Evolutionary conservation across 2,329 filamentous ascomycete species (phyloP).

Genomic region (Rhynchosporium graminicola): DNA sequence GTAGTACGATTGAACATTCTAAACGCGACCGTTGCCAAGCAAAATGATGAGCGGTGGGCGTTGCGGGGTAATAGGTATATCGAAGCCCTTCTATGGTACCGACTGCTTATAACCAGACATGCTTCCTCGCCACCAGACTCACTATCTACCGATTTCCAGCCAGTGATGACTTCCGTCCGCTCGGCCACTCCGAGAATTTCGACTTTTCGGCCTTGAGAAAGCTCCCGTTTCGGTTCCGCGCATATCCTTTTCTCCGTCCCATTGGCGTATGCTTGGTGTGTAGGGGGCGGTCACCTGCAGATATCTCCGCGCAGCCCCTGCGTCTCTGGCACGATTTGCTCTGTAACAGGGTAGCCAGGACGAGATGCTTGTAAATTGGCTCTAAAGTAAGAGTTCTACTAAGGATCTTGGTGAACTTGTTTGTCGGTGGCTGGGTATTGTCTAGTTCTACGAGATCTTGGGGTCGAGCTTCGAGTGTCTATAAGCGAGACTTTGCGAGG

Average conservation of each 20-base stretch:
- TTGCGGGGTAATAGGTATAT: conserved; percentile 11
- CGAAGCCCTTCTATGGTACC: not conserved
- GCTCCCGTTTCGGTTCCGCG: not conserved
- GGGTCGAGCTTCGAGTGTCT: not conserved
- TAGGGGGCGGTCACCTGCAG: not conserved
- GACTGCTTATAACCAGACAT: not conserved
- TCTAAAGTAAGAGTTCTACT: not conserved
- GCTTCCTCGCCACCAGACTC: not conserved
- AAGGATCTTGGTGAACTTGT: conserved; percentile 9
- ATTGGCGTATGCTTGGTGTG: not conserved
- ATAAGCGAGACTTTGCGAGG: not conserved
- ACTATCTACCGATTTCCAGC: not conserved
- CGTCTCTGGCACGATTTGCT: not conserved
- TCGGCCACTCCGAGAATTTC: not conserved
- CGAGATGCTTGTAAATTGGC: conserved; percentile 1
- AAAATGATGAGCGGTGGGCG: not conserved
- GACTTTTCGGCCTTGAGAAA: not conserved
- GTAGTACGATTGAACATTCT: too few relatives aligned
- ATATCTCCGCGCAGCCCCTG: not conserved
- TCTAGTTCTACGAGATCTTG: not conserved
- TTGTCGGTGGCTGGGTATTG: conserved; percentile 1
- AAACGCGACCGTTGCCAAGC: not conserved
- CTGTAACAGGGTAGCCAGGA: not conserved
- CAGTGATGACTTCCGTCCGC: not conserved
- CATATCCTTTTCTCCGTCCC: not conserved